phyloP scores from a whole-genome alignment of 352 stramenopile species.

The Globisporangium acanthophoron region DNA sequence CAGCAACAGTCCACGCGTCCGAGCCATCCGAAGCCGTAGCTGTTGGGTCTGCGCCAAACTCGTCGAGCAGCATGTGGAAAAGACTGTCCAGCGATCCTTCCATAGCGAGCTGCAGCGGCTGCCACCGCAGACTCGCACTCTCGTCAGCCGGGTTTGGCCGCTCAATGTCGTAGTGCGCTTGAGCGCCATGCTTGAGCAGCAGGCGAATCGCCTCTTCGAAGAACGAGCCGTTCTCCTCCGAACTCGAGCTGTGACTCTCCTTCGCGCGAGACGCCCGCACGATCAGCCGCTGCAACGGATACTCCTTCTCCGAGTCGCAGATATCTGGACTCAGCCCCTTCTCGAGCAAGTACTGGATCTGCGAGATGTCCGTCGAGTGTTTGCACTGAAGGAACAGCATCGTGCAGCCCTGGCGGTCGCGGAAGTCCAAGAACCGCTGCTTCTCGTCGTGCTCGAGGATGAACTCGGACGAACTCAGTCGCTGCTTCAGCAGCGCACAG shows the following conservation, averaged over 20 bases:
- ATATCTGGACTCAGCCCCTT: constrained; percentile 74
- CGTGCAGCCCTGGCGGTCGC: constrained; percentile 62
- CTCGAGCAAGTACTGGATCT: constrained; percentile 64
- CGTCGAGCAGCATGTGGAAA: constrained; percentile 44
- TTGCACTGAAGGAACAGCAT: constrained; percentile 81
- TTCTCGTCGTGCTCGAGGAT: constrained; percentile 57
- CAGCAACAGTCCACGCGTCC: constrained; percentile 60
- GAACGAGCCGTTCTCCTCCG: constrained; percentile 16
- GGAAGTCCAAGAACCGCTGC: constrained; percentile 63
- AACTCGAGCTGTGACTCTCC: neutral
- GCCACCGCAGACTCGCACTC: constrained; percentile 14
- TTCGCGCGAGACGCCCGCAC: constrained; percentile 19
- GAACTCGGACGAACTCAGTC: constrained; percentile 44
- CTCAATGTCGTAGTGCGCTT: constrained; percentile 38
- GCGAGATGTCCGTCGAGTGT: constrained; percentile 50
- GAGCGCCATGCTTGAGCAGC: constrained; percentile 44
- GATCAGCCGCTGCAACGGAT: constrained; percentile 58
- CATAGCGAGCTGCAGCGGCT: constrained; percentile 66
- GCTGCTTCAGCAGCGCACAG: constrained; percentile 64
- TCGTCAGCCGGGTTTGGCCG: constrained; percentile 17
- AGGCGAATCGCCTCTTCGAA: constrained; percentile 42
- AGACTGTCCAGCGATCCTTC: constrained; percentile 28
- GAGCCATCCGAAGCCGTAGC: constrained; percentile 33
- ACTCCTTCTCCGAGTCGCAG: constrained; percentile 48
- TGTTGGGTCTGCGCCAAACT: constrained; percentile 30